Base-by-base conservation (phyloP, 2,329 filamentous ascomycete genomes). In the Aspergillus sp. region DNA sequence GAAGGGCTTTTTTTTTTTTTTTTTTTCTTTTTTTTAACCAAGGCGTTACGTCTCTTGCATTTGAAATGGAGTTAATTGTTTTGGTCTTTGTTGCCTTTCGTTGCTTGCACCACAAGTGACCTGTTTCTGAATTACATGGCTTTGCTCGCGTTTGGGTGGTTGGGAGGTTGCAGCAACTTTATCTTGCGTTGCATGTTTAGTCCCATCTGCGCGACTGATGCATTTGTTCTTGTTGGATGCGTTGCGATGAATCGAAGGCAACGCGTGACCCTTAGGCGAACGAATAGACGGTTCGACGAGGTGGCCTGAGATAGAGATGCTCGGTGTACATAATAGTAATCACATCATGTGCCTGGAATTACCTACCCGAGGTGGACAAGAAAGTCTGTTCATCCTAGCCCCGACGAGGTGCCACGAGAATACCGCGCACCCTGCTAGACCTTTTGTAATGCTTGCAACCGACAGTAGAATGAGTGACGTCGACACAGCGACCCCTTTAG, bases 281-380 rank as follows among this genome's bases (percentile, higher is more conserved):
- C 52, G 51, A 58, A 64, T 69, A 67, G 63, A 67, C 55, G 55
- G 58, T 56, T 57, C 45, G 47, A 39, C 16, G 26, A 45, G 53
- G 46, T 53, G 56, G 52, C 29, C 42, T 46, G 58, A 45, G 56
- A 62, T 63, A 66, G 59, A 65, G 39, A 55, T 29, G 54, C 55
- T 56, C 42, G 52, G 60, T 69, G 67, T 69, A 68, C 60, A 69
- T 68, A 69, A 64, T 63, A 50, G 59, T 60, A 62, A 61, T 65
- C 52, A 46, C 36, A 54, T 31, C 47, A 49, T 24, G 18, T 47
- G 20, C 45, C 18, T 47, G 18, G 20, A 22, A 14, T 6, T 20
- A 14, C 20, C 4, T 9, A 24, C 18, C 36, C 36, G 7, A 42
- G 36, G 14, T 42, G 36, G 36, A 39, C 6, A 7, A n/a, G 36